Evolutionary conservation across 1,284 basidiomycete genomes (phyloP), one percentile per base, ranked within the genome.

Genomic region (Thecaphora thlaspeos): DNA sequence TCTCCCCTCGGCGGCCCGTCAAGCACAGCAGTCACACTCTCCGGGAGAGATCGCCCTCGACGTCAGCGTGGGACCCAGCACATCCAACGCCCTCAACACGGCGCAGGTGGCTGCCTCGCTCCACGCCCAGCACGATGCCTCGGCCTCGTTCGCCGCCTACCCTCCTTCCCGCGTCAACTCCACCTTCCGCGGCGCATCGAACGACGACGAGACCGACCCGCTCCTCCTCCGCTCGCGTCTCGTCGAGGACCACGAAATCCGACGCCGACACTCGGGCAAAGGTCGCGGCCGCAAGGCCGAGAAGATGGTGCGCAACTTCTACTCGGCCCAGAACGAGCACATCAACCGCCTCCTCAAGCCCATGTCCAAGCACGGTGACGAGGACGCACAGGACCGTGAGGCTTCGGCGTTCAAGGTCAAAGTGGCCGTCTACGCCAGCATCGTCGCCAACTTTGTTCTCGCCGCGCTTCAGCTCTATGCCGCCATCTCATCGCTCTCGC

Each of bases 341-440:
- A 96, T 97, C 62, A 78, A 81, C 32, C 84, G 84, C 19, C 80
- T 96, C 53, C 84, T 97, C 49, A 96, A 95, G 79, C 85, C 91
- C 1, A 88, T 94, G 85, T 87, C 89, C 45, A 85, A 86, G 39
- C 89, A 93, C 72, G 88, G 87, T 0, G 82, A 84, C 56, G 87
- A 90, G 56, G 87, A 88, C 23, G 82, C 82, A 62, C 81, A 82
- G 19, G 84, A 85, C 24, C 85, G 87, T 71, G 84, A 87, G 40
- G 81, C 82, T 23, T 81, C 83, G 34, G 84, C 87, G 32, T 54
- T 72, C 52, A 68, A 68, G 50, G 70, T 71, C 50, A 89, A 88
- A 80, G 88, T 94, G 48, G 92, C 93, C 7, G 81, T 97, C 26
- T 91, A 86, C 78, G 86, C 87, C 18, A 91, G 89, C 72, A 83